Conservation (phyloP, 345 rosid genomes). For the Arabidopsis arenosa region DNA sequence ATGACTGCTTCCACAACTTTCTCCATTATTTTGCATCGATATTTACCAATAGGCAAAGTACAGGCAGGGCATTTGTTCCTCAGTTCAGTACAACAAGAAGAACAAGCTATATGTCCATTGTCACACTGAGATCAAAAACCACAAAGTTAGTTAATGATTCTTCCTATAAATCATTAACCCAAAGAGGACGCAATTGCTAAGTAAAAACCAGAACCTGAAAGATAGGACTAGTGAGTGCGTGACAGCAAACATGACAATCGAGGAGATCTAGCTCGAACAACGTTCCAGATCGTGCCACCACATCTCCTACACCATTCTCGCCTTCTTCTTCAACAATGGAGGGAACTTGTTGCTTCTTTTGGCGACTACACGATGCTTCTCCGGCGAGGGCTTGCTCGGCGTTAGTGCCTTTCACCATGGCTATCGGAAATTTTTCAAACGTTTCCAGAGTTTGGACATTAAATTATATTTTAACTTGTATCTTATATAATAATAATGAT, state of each 20-base stretch:
- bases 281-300: neutral
- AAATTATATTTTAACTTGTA: no score
- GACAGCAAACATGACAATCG: neutral
- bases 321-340: neutral
- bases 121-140: neutral
- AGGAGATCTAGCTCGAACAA: neutral
- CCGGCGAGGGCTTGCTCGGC: no score
- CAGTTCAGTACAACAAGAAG: neutral
- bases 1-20: neutral
- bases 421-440: no score
- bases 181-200: no score
- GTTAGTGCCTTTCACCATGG: no score
- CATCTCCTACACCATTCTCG: neutral
- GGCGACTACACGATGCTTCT: neutral
- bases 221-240: neutral
- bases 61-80: neutral
- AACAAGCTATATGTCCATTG: neutral
- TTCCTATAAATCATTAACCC: no score
- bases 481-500: no score
- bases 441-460: no score
- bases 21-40: neutral
- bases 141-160: neutral
- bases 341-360: no score
- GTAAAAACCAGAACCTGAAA: neutral
- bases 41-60: neutral